Evolutionary conservation across 805 yeast genomes (phyloP).

Genomic region (Candida odintsovae): DNA sequence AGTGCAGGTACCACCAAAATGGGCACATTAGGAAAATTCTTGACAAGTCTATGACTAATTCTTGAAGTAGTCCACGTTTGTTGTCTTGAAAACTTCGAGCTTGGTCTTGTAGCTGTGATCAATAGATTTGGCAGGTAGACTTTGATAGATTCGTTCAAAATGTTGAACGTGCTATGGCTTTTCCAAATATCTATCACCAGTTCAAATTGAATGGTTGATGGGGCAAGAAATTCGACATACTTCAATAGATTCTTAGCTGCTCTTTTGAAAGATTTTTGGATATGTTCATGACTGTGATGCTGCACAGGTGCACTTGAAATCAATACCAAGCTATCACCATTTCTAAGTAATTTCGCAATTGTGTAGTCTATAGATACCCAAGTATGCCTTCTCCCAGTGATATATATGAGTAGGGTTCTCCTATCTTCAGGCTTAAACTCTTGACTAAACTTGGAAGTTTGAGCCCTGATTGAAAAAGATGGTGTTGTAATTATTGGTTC

Average conservation of each 20-base stretch:
- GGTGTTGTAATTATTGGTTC: conserved; percentile 10
- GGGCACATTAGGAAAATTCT: conserved; percentile 53
- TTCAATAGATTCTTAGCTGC: conserved; percentile 36
- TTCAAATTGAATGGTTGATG: conserved; percentile 38
- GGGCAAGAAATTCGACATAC: conserved; percentile 42
- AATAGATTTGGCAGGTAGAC: conserved; percentile 58
- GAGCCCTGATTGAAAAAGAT: conserved; percentile 6
- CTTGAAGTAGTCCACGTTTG: conserved; percentile 58
- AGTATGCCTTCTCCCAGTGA: conserved; percentile 34
- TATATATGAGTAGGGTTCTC: conserved; percentile 55
- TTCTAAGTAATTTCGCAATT: conserved; percentile 44
- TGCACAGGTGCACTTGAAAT: conserved; percentile 41
- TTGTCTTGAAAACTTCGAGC: conserved; percentile 36
- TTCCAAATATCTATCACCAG: conserved; percentile 57
- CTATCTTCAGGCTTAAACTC: conserved; percentile 11
- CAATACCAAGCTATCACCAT: conserved; percentile 64
- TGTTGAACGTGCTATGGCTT: conserved; percentile 45
- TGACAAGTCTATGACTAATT: conserved; percentile 58
- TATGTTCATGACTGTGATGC: background rate
- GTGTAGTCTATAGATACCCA: conserved; percentile 82
- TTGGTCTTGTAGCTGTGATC: conserved; percentile 49
- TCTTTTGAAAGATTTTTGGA: conserved; percentile 25
- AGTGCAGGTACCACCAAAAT: conserved; percentile 60
- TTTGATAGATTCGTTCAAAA: conserved; percentile 52
- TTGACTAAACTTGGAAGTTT: background rate